Conservation (phyloP, 345 rosid genomes). For the Heritiera fomes region DNA sequence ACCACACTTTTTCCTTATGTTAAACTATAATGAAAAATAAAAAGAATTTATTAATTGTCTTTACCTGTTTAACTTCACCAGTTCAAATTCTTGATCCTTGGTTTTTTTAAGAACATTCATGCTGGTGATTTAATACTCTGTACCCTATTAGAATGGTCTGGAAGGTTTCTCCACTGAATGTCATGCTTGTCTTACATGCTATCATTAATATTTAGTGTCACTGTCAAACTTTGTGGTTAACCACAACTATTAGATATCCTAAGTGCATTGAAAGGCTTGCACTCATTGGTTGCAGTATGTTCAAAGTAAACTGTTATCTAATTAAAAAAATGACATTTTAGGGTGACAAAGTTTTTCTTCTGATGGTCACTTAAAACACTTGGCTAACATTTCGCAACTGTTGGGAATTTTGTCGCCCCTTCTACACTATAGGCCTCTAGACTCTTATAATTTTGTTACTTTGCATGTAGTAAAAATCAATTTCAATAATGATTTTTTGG, state of each 20-base stretch:
- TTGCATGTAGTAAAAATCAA: neutral
- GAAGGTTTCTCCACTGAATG: neutral
- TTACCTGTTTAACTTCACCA: neutral
- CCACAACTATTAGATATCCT: neutral
- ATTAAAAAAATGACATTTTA: neutral
- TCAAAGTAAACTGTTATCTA: neutral
- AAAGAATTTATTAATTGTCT: neutral
- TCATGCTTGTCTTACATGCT: neutral
- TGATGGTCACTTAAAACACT: neutral
- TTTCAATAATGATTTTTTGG: neutral
- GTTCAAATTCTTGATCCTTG: neutral
- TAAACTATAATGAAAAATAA: too few relatives aligned
- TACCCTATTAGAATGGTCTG: neutral
- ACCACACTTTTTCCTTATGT: neutral
- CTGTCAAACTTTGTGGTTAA: neutral
- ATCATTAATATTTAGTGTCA: neutral
- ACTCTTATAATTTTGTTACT: neutral
- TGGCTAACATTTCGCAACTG: neutral
- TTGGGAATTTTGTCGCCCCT: neutral
- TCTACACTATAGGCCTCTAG: neutral
- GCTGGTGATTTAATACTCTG: neutral
- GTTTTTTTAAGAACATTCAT: neutral
- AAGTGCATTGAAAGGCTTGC: neutral
- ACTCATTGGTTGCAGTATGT: neutral
- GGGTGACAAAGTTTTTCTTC: neutral